A percentile compares a stretch with the other conserved stretches of the same genome.
phyloP scores from a whole-genome alignment of 768 basidiomycete genomes.

The Russula olivacea region DNA sequence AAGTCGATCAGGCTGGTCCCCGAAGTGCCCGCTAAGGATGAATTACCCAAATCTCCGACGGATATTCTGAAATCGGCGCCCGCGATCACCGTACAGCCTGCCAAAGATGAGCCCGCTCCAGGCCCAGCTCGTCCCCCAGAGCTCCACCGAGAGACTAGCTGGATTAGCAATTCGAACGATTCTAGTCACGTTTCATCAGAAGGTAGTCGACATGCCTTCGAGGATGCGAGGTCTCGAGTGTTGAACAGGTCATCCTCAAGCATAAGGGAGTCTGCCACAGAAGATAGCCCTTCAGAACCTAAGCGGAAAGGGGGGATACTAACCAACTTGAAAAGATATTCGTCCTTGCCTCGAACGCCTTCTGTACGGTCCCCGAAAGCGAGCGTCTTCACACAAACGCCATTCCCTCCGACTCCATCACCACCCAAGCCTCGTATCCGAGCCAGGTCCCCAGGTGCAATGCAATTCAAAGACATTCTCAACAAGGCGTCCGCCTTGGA shows the following conservation, averaged over 20 bases:
- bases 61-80: constrained; percentile 1
- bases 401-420: constrained; percentile 27
- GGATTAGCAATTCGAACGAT: constrained; percentile 28
- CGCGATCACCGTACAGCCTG: neutral
- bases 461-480: constrained; percentile 64
- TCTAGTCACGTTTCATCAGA: constrained; percentile 23
- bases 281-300: constrained; percentile 12
- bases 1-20: constrained; percentile 9
- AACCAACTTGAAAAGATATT: constrained; percentile 39
- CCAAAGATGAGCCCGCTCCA: neutral
- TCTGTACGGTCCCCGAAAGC: constrained; percentile 33
- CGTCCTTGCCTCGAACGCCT: constrained; percentile 61
- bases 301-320: constrained; percentile 29
- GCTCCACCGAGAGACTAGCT: constrained; percentile 29
- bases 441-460: constrained; percentile 52
- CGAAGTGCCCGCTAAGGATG: constrained; percentile 13
- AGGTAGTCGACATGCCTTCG: constrained; percentile 23
- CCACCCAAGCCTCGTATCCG: constrained; percentile 32
- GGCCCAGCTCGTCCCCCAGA: neutral
- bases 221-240: neutral
- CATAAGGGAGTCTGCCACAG: constrained; percentile 1
- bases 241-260: constrained; percentile 6
- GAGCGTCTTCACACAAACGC: constrained; percentile 21
- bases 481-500: constrained; percentile 53
- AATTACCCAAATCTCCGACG: constrained; percentile 5